Conservation (phyloP, 2,329 filamentous ascomycete genomes). For the Trichoderma sp. region DNA sequence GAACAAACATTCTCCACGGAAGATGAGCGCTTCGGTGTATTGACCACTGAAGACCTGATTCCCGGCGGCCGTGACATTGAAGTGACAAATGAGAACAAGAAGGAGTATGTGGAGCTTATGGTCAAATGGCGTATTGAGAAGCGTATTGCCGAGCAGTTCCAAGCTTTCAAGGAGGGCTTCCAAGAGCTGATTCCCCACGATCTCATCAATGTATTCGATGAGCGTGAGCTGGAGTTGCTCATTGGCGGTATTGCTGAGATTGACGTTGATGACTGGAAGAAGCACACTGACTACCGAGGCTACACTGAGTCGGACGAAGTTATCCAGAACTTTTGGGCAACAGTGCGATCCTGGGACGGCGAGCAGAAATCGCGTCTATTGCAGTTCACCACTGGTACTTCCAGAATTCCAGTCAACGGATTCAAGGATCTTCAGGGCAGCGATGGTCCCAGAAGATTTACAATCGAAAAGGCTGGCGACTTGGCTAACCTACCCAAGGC, state of each 20-base stretch:
- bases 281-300: conserved; percentile 97
- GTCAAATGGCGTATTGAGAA: conserved; percentile 99
- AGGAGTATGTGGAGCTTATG: conserved; percentile 97
- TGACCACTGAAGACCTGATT: conserved; percentile 91
- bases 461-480: conserved; percentile 97
- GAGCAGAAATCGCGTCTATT: conserved; percentile 96
- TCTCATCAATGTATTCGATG: conserved; percentile 97
- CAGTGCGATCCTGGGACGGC: conserved; percentile 93
- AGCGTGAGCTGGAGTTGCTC: conserved; percentile 92
- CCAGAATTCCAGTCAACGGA: conserved; percentile 96
- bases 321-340: conserved; percentile 98
- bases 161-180: conserved; percentile 96
- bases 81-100: conserved; percentile 98
- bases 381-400: conserved; percentile 97
- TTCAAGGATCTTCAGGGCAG: conserved; percentile 99
- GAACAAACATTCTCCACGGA: conserved; percentile 97
- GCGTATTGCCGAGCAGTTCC: conserved; percentile 96
- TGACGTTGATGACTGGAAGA: conserved; percentile 99
- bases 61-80: conserved; percentile 88
- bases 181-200: conserved; percentile 96
- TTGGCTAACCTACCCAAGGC: conserved; percentile 90
- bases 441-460: conserved; percentile 92
- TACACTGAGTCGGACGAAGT: conserved; percentile 98
- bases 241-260: conserved; percentile 99
- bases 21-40: conserved; percentile 94